Evolutionary conservation across 2,329 filamentous ascomycete genomes (phyloP), one percentile per base, ranked within the genome.

Genomic region (Fusarium odoratissimum): DNA sequence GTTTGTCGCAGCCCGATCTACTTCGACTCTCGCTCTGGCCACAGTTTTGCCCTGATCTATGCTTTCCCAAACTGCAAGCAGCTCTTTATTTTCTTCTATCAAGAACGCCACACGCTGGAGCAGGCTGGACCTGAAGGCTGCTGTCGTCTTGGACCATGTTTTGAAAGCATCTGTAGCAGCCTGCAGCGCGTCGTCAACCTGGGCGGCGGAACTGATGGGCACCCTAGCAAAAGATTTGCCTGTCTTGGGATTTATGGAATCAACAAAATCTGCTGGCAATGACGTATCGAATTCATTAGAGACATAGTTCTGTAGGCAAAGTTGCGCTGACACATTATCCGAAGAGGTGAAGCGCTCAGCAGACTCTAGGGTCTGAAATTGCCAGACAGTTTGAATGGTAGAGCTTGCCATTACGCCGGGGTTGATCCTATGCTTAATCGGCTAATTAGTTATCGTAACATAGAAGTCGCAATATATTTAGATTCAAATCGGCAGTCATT

Each of bases 231-330:
- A 45, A 4, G 17, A 19, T 19, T 28, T 45, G 42, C 42, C 23
- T 4, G 42, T 45, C 42, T 44, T 45, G 23, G 42, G 42, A 19
- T 45, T 45, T 9, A 45, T 45, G 7, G 42, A 28, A 28, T 45
- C 17, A 25, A 45, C 42, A 5, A 9, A 45, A 9, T 28, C 8
- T 1, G 23, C 7, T 6, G 23, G 0, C 11, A 3, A 28, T 6
- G 42, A 45, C 2, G 7, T 19, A 9, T 45, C 17, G 17, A 45
- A 45, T 19, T 19, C 17, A 45, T 45, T 25, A 1, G 23, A 45
- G 23, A 45, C 4, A 28, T 45, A 28, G 23, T 45, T 45, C 1
- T 19, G 42, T 4, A 45, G 42, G 13, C 11, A 28, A 19, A 45
- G 42, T 6, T 19, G 17, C 23, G 23, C 7, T 45, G 17, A 6